Evolutionary conservation across 129 eudicot species (phyloP).

Genomic region (Tanacetum coccineum): DNA sequence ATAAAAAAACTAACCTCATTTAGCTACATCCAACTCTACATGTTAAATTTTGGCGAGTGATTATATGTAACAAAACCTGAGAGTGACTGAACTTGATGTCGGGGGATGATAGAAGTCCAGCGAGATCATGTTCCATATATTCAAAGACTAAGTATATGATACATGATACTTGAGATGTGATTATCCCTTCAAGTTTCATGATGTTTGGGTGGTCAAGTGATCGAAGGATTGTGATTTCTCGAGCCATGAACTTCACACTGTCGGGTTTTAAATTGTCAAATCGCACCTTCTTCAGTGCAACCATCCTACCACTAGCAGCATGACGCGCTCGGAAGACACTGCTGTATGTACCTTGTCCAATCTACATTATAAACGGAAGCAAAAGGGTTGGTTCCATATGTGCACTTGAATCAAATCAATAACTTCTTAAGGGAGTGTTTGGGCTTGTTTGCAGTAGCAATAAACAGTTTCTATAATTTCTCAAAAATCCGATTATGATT

Average conservation of each 20-base stretch:
- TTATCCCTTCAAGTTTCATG: constrained; percentile 80
- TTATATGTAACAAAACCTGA: constrained; percentile 51
- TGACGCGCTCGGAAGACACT: constrained; percentile 76
- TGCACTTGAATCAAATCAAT: neutral
- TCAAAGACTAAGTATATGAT: constrained; percentile 76
- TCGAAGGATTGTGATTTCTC: constrained; percentile 79
- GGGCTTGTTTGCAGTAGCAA: neutral
- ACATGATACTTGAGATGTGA: constrained; percentile 61
- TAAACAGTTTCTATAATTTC: no score
- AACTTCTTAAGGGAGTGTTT: neutral
- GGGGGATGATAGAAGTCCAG: constrained; percentile 63
- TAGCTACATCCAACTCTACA: constrained; percentile 3
- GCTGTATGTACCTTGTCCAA: constrained; percentile 83
- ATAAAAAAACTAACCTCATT: constrained; percentile 11
- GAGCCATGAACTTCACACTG: constrained; percentile 88
- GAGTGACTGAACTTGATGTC: constrained; percentile 65
- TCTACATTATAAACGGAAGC: constrained; percentile 33
- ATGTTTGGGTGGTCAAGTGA: constrained; percentile 75
- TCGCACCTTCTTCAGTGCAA: constrained; percentile 80
- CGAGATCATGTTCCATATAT: constrained; percentile 87
- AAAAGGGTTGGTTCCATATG: neutral
- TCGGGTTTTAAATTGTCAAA: constrained; percentile 77
- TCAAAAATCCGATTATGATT: no score
- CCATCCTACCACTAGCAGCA: constrained; percentile 49
- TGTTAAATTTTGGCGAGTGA: neutral